Evolutionary conservation across 2,329 filamentous ascomycete genomes (phyloP), one percentile per base, ranked within the genome.

Genomic region (Trichoderma sp.): DNA sequence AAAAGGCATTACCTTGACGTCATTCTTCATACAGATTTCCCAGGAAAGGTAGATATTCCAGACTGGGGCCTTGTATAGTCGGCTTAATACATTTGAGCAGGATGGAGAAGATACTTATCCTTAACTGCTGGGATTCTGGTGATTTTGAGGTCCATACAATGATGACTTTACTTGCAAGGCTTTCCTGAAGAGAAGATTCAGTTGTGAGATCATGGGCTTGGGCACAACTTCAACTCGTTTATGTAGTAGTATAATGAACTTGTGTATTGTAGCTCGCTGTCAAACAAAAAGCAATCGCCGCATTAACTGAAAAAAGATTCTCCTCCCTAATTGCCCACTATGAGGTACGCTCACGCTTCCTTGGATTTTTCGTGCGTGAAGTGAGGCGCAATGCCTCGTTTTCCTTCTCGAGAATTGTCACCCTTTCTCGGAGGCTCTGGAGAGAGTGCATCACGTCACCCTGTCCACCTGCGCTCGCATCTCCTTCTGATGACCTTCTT

Each of bases 391-490:
- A 21, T 3, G 68, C 68, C 1, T 71, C 68, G 41, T 71, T 63
- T 63, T 71, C 68, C 9, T 31, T 71, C 68, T 71, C 68, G n/a
- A 71, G 68, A 18, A n/a, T 71, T 11, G 3, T 71, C 4, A 71
- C 68, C 12, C 56, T 45, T 24, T 71, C 68, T 6, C 68, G 56
- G 4, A 71, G 68, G 56, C 68, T 71, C 16, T 71, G 68, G 12
- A 71, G 56, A 45, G 68, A 71, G 35, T 56, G 68, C 31, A 71
- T 33, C n/a, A 71, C 68, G 27, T 71, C 56, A 12, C 56, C 68
- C 38, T 63, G 68, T 24, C 24, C 56, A 21, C 18, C 8, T 18
- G 18, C 1, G 29, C 35, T 11, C 1, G 65, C 7, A 6, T 53
- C 45, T 18, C 11, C 38, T 35, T 16, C 53, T 50, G 35, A 24